Evolutionary conservation across 306 rosid genomes (phyloP).

Genomic region (Glycine latifolia): DNA sequence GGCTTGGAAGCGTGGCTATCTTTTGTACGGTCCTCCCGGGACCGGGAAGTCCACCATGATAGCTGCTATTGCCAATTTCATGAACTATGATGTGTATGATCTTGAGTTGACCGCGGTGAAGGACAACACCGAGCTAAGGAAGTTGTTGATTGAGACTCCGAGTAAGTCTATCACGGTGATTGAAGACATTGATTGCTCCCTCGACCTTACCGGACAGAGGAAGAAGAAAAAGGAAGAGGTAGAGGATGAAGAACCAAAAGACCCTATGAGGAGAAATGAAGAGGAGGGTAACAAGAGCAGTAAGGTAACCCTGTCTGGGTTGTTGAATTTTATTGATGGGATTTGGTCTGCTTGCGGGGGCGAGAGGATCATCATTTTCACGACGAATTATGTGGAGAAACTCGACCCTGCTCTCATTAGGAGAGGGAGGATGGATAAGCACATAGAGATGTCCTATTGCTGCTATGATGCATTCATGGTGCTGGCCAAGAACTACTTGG

Average conservation of each 20-base stretch:
- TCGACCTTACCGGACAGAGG: conserved; percentile 71
- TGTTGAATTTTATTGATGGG: conserved; percentile 74
- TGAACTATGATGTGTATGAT: conserved; percentile 76
- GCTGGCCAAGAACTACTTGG: conserved; percentile 70
- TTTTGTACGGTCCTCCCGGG: conserved; percentile 74
- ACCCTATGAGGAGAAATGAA: conserved; percentile 37
- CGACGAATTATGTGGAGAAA: conserved; percentile 69
- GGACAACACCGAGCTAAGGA: conserved; percentile 61
- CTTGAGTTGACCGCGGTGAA: conserved; percentile 63
- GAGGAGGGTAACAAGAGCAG: conserved; percentile 47
- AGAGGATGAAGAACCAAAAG: conserved; percentile 31
- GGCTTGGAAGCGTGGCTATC: conserved; percentile 76
- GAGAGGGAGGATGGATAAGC: conserved; percentile 82
- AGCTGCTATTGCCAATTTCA: conserved; percentile 68
- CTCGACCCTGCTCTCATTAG: conserved; percentile 73
- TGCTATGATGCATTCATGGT: conserved; percentile 71
- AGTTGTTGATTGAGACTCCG: conserved; percentile 56
- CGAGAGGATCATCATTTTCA: conserved; percentile 68
- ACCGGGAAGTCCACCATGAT: conserved; percentile 76
- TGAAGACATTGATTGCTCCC: conserved; percentile 80
- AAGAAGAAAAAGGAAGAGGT: conserved; percentile 47
- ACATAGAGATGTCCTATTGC: conserved; percentile 70
- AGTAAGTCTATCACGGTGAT: conserved; percentile 61
- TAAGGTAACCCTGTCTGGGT: conserved; percentile 72
- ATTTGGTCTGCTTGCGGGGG: conserved; percentile 87